Evolutionary conservation across 2,329 filamentous ascomycete species (phyloP), one percentile per base, ranked within the genome.

Genomic region (Penicillium sp.): DNA sequence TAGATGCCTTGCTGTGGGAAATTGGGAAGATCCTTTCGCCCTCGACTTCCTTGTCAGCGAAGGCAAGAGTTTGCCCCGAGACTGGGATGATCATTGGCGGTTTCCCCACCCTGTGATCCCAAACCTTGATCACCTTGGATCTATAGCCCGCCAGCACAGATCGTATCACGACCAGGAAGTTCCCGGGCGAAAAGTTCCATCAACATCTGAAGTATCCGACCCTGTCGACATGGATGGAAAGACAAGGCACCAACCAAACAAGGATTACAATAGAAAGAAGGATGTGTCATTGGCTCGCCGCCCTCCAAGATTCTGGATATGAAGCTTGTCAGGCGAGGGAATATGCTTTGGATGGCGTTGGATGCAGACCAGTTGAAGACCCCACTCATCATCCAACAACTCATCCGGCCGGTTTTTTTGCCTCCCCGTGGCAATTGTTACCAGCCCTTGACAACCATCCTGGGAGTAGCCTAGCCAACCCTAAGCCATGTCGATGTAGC

Each of bases 401-500:
- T 21, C 27, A 57, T 48, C 23, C 31, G 50, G 19, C 27, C n/a
- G 43, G 43, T 33, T 19, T 35, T 35, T 51, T 52, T 46, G 42
- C 54, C 53, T 50, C 33, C 27, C 50, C 29, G 41, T 52, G 57
- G 41, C 55, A 57, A 57, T 42, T 47, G 12, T 29, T 25, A 40
- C 50, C 19, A 58, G 50, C 54, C 35, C 53, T 60, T 56, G 51
- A 58, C 50, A 50, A 52, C 49, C 38, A 66, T 61, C 58, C 59
- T 55, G 55, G 52, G 37, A 49, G 37, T 47, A 29, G 43, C 12
- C 12, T 42, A 60, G 35, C 64, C 65, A 67, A 64, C 50, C 57
- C 61, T 23, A 49, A 31, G 33, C 35, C 43, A 29, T 41, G n/a
- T n/a, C 47, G 27, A 23, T 35, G 65, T 67, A 51, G 51, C 41